phyloP scores from a whole-genome alignment of 176 grass and related monocot genomes.

The Phyllostachys edulis region DNA sequence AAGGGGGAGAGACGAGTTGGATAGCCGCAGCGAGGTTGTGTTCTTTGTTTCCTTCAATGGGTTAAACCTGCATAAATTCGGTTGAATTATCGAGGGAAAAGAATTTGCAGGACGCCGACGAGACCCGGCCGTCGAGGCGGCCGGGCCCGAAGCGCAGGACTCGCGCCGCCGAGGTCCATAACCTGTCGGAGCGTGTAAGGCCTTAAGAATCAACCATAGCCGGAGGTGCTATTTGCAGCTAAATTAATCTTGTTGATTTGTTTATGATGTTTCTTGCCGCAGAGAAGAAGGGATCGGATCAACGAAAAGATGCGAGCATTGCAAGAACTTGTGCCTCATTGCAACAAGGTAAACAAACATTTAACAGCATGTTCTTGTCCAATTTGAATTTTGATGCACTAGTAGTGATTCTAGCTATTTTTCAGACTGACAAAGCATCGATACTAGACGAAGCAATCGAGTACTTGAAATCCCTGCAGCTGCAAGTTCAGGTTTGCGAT shows the following conservation, averaged over 20 bases:
- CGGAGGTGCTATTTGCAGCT: not conserved
- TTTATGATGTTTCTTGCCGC: not conserved
- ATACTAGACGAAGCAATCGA: constrained; percentile 90
- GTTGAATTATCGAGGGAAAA: not conserved
- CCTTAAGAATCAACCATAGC: not conserved
- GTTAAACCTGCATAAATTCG: constrained; percentile 1
- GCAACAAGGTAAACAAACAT: constrained; percentile 58
- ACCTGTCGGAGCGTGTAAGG: constrained; percentile 80
- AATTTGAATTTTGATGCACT: not conserved
- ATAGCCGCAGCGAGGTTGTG: constrained; percentile 58
- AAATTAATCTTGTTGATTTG: constrained; percentile 12
- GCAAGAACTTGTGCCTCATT: constrained; percentile 92
- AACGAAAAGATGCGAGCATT: constrained; percentile 92
- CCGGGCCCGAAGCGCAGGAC: constrained; percentile 60
- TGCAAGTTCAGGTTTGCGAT: constrained; percentile 82
- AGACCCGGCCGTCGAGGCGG: constrained; percentile 28
- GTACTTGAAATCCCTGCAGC: constrained; percentile 89
- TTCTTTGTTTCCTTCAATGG: not conserved
- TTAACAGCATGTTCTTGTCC: not conserved
- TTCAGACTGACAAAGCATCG: constrained; percentile 88
- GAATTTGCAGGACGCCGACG: constrained; percentile 57
- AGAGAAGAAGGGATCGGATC: constrained; percentile 91
- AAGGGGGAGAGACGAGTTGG: constrained; percentile 42
- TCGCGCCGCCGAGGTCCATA: constrained; percentile 85
- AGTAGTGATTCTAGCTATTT: not conserved